Percentiles rank a stretch among this genome's conserved stretches.
phyloP scores from a whole-genome alignment of 441 rosid genomes.

The Euphorbia corollata region DNA sequence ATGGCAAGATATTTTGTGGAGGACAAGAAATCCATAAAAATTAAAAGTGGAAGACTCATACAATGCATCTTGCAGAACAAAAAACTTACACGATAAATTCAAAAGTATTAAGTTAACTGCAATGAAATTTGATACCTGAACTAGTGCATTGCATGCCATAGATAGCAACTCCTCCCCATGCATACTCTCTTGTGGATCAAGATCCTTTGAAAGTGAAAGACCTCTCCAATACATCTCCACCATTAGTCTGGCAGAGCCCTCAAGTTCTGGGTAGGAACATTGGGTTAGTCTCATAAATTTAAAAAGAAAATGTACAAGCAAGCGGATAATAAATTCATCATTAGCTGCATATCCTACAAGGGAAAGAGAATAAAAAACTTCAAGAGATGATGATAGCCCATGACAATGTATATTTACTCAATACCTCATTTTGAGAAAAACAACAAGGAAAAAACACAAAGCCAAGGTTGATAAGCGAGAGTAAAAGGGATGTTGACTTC shows the following conservation, averaged over 20 bases:
- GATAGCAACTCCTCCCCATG: constrained; percentile 91
- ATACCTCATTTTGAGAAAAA: not conserved
- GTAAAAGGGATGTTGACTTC: not conserved
- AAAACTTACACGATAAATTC: no score
- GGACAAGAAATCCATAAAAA: no score
- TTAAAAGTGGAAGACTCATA: no score
- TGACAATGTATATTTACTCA: not conserved
- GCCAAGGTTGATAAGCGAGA: constrained; percentile 2
- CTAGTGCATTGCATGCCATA: constrained; percentile 61
- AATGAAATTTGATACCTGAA: constrained; percentile 56
- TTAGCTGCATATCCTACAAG: not conserved
- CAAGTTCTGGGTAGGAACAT: constrained; percentile 48
- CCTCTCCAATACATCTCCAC: constrained; percentile 61
- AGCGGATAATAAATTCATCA: not conserved
- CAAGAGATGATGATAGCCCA: not conserved
- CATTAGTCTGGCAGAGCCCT: constrained; percentile 53
- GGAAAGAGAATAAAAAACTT: not conserved
- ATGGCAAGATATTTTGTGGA: not conserved
- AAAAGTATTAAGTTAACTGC: no score
- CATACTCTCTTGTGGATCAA: constrained; percentile 92
- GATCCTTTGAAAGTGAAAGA: constrained; percentile 80
- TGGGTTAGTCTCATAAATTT: constrained; percentile 20
- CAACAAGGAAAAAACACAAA: constrained; percentile 5
- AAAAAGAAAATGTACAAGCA: constrained; percentile 9
- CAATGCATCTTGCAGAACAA: no score